Base-by-base conservation (phyloP, 805 yeast genomes). In the Spathaspora arborariae region DNA sequence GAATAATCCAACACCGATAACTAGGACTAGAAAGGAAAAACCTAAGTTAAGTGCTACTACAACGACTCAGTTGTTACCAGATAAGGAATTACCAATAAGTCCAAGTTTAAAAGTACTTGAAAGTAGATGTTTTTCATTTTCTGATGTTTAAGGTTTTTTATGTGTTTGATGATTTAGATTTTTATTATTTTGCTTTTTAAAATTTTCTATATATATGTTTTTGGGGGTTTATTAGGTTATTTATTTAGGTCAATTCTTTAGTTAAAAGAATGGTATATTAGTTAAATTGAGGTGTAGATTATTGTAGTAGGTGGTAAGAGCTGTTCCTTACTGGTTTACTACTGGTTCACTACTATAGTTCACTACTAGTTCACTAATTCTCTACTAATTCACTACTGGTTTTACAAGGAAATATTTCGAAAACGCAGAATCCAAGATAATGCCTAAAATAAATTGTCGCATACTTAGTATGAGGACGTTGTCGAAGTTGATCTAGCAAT, bases 371-470 rank as follows among this genome's bases (percentile, higher is more conserved):
- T n/a, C n/a, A n/a, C n/a, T n/a, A n/a, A n/a, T n/a, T n/a, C n/a
- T n/a, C n/a, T n/a, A n/a, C n/a, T n/a, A n/a, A n/a, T n/a, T n/a
- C n/a, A n/a, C n/a, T n/a, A n/a, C n/a, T n/a, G n/a, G n/a, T n/a
- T n/a, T n/a, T n/a, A n/a, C n/a, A 22, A 8, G 18, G 27, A 24
- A 42, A 33, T 68, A 65, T 69, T 35, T 55, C 74, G 72, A 65
- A 55, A 58, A 66, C 70, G 70, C 67, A 67, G 68, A 62, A 58
- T 65, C 72, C 71, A 60, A 58, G 50, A 47, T 43, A 27, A 47
- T 47, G 50, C 50, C 41, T 37, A 4, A 20, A 16, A 5, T 3
- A 26, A 40, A 18, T 33, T 30, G 36, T 39, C 51, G 64, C 62
- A 53, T 52, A 51, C 57, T 55, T 50, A 57, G 70, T 65, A 65